Evolutionary conservation across 106 monocot species (phyloP).

Genomic region (Dendrobium huoshanense): DNA sequence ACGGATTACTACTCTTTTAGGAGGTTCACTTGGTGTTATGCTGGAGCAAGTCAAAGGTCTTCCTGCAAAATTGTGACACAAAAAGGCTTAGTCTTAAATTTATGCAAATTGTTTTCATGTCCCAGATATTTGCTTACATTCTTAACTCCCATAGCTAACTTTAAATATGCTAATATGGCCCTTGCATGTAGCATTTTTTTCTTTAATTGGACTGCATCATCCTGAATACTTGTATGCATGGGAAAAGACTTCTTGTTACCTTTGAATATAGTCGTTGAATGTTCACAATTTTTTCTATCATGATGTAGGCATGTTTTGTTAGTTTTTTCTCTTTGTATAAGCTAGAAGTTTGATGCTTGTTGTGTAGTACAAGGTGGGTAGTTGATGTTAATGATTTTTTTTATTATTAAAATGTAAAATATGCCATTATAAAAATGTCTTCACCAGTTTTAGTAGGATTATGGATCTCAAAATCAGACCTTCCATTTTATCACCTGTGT

Average conservation of each 20-base stretch:
- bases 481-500: not conserved
- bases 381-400: not conserved
- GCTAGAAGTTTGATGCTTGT: not conserved
- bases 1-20: conserved; percentile 48
- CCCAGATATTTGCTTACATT: not conserved
- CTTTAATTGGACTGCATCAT: not conserved
- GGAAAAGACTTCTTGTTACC: not conserved
- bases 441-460: not conserved
- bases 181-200: not conserved
- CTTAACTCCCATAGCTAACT: not conserved
- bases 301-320: not conserved
- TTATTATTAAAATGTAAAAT: not conserved
- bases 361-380: not conserved
- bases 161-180: not conserved
- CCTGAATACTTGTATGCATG: not conserved
- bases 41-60: not conserved
- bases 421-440: not conserved
- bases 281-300: not conserved
- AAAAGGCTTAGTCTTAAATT: not conserved
- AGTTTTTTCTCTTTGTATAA: not conserved
- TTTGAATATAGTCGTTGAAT: not conserved
- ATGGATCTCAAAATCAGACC: not conserved
- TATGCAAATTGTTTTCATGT: not conserved
- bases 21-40: not conserved
- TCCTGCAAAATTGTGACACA: conserved; percentile 17